These are phyloP conservation scores for Brassica napus DNA, from an alignment of 345 rosid species.

Conservation along the genomic window DNA sequence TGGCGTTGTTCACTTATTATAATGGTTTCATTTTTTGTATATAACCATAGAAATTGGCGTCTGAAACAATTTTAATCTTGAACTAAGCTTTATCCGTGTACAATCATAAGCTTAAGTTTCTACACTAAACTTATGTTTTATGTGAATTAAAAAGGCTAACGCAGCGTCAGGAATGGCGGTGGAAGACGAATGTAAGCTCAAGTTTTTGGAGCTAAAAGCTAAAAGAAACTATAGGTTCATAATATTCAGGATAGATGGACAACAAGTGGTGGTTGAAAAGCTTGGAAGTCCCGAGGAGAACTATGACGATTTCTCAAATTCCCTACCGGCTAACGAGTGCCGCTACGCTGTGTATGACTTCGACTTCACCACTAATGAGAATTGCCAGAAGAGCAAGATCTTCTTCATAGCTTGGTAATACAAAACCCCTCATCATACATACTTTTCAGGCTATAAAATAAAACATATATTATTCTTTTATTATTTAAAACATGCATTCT, in stretches of 20 bases:
- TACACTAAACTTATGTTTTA: not conserved
- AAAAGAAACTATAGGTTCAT: conserved; percentile 85
- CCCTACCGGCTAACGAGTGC: conserved; percentile 83
- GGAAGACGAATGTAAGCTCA: conserved; percentile 84
- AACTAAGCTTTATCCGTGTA: not conserved
- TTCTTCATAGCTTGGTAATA: conserved; percentile 91
- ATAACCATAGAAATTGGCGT: not conserved
- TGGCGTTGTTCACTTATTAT: not conserved
- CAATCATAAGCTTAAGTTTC: not conserved
- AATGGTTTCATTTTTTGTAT: not conserved
- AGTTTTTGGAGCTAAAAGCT: conserved; percentile 78
- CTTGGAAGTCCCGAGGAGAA: conserved; percentile 67
- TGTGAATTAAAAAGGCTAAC: conserved; percentile 56
- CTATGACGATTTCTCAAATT: conserved; percentile 70
- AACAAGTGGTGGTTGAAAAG: conserved; percentile 84
- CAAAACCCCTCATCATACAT: conserved; percentile 10
- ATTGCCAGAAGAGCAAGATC: conserved; percentile 98
- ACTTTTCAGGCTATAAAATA: conserved; percentile 1
- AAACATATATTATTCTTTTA: not conserved
- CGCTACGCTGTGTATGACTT: conserved; percentile 93
- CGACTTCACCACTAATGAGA: conserved; percentile 78
- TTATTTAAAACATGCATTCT: not conserved
- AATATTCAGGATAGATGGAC: conserved; percentile 76
- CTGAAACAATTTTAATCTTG: not conserved
- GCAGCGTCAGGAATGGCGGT: conserved; percentile 97